Base-by-base conservation (phyloP, 2,329 filamentous ascomycete genomes). In the Aureobasidium vineae region DNA sequence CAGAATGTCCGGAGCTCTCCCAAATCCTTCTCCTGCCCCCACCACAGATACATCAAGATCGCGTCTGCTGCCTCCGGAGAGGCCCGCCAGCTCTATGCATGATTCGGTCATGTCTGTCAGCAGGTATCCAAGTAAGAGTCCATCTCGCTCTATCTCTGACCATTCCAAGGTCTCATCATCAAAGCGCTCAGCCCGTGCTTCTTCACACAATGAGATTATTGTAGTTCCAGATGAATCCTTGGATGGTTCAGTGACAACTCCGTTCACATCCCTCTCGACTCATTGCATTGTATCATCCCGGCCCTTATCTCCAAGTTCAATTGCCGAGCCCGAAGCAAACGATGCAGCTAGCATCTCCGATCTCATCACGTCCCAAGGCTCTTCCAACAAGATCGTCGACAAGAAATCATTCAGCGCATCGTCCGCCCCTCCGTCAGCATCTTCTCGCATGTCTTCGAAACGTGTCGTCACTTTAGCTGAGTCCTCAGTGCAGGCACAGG, bases 1-100 rank as follows among this genome's bases (percentile, higher is more conserved):
- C 28, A 66, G 38, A 68, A 72, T 74, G 70, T 71, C 70, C 43
- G 72, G 71, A 38, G 71, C 69, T 16, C 68, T 72, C 5, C 66
- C 67, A 3, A 56, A 28, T 11, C 10, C 67, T 13, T 54, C 59
- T 26, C 36, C 38, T 23, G 31, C 36, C 7, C 36, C 33, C 3
- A 41, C 45, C 7, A 26, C 33, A 16, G 13, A 41, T n/a, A 52
- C 59, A 2, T 41, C 45, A n/a, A 50, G 45, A 52, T 40, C 59
- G 11, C 31, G 36, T 26, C n/a, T 50, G 19, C 21, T 63, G n/a
- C 33, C 59, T n/a, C 59, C 43, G n/a, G 31, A 26, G 19, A 63
- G 52, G 21, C 57, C 57, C 2, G 28, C 13, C 21, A 61, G 57
- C 43, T 49, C 57, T 19, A 23, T 41, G n/a, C 57, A 61, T 10